These are phyloP conservation scores for Brassica cretica DNA, from an alignment of 345 rosid species.

Conservation along the genomic window DNA sequence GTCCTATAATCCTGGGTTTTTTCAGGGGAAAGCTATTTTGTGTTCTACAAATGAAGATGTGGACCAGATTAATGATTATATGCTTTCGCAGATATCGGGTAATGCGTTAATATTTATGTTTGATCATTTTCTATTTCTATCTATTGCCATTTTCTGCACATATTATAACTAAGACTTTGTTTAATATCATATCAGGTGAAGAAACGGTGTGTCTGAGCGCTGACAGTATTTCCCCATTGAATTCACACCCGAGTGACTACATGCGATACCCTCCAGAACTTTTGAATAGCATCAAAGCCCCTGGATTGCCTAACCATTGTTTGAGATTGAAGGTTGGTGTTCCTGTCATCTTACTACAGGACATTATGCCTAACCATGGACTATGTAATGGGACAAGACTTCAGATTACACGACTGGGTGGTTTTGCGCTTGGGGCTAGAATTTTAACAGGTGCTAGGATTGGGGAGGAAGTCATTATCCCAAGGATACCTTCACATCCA, in stretches of 20 bases:
- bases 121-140: not conserved
- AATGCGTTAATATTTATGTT: not conserved
- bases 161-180: not conserved
- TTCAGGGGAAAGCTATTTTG: not conserved
- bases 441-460: not conserved
- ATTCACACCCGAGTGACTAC: slow-evolving; percentile 5
- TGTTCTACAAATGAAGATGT: not conserved
- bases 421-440: not conserved
- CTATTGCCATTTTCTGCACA: not conserved
- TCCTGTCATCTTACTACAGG: slow-evolving; percentile 17
- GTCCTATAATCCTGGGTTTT: not conserved
- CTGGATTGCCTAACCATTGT: slow-evolving; percentile 4
- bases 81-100: slow-evolving; percentile 16
- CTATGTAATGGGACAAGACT: slow-evolving; percentile 5
- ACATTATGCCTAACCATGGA: not conserved
- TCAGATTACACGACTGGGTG: not conserved
- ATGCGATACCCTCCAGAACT: not conserved
- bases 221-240: not conserved
- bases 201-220: not conserved
- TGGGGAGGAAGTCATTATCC: not conserved
- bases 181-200: slow-evolving; percentile 12
- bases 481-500: slow-evolving; percentile 5
- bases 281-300: not conserved
- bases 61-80: slow-evolving; percentile 11
- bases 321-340: slow-evolving; percentile 21